Conservation (phyloP, 768 basidiomycete genomes). For the Cubamyces lactineus region DNA sequence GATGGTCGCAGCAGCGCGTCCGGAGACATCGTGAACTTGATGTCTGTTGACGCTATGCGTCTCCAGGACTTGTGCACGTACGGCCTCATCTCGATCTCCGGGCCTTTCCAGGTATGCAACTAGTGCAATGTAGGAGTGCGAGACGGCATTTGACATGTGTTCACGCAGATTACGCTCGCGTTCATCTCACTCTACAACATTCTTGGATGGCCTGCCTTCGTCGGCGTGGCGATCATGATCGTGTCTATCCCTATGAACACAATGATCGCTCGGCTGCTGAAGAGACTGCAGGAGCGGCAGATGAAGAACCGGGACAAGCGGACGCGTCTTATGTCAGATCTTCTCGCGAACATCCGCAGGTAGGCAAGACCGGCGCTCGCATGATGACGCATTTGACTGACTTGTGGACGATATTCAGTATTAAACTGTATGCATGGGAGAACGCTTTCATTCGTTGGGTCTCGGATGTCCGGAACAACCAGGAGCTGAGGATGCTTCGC, state of each 20-base stretch:
- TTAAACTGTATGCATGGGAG: constrained; percentile 96
- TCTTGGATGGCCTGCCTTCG: constrained; percentile 89
- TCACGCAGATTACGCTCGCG: constrained; percentile 72
- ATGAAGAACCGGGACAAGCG: constrained; percentile 93
- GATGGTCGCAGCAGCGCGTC: constrained; percentile 81
- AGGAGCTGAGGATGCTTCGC: constrained; percentile 79
- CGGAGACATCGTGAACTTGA: constrained; percentile 93
- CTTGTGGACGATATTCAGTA: constrained; percentile 46
- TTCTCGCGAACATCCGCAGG: constrained; percentile 92
- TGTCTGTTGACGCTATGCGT: constrained; percentile 83
- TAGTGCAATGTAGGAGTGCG: not conserved
- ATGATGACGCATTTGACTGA: not conserved
- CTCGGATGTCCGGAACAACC: constrained; percentile 76
- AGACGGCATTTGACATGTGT: not conserved
- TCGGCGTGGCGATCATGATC: constrained; percentile 89
- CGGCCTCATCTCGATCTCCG: constrained; percentile 83
- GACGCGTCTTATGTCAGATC: constrained; percentile 88
- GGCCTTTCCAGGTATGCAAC: constrained; percentile 73
- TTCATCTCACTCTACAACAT: constrained; percentile 90
- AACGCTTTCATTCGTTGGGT: constrained; percentile 83
- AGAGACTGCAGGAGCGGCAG: constrained; percentile 80
- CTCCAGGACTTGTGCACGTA: constrained; percentile 83
- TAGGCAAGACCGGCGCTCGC: constrained; percentile 23
- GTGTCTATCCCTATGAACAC: constrained; percentile 78
- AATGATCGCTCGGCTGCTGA: constrained; percentile 67